These are phyloP conservation scores for Skeletonema costatum DNA, from an alignment of 108 stramenopile genomes.

Conservation along the genomic window DNA sequence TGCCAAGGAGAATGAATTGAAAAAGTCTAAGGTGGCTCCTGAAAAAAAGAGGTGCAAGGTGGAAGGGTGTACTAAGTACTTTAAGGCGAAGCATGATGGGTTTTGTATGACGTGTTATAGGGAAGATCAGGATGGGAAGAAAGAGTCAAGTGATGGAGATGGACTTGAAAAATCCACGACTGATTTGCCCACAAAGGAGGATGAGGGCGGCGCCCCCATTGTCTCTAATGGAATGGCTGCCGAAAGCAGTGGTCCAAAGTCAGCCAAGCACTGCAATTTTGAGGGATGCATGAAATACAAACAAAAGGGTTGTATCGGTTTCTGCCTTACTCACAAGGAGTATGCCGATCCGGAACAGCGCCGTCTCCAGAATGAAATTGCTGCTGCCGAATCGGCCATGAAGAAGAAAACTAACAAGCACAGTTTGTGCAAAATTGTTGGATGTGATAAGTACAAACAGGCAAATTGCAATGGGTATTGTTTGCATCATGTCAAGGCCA, in stretches of 20 bases:
- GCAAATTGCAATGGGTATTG: constrained; percentile 13
- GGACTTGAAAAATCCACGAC: neutral
- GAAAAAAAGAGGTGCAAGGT: neutral
- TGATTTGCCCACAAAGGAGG: neutral
- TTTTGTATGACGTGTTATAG: constrained; percentile 1
- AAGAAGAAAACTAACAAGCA: neutral
- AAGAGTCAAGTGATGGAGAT: neutral
- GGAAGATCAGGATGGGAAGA: neutral
- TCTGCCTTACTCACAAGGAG: constrained; percentile 4
- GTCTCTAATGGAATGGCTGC: neutral
- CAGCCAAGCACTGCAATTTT: constrained; percentile 2
- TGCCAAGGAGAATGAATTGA: neutral
- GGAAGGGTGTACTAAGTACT: neutral
- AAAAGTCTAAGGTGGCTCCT: neutral
- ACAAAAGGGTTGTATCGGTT: constrained; percentile 6
- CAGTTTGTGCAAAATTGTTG: constrained; percentile 9
- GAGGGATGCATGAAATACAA: constrained; percentile 9
- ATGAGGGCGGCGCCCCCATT: neutral
- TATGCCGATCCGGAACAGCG: neutral
- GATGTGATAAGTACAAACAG: constrained; percentile 14
- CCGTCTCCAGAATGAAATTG: neutral
- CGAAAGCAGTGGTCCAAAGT: neutral
- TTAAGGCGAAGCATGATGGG: neutral
- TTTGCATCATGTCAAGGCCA: neutral
- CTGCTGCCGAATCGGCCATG: neutral